Evolutionary conservation across 2,329 filamentous ascomycete species (phyloP), one percentile per base, ranked within the genome.

Genomic region (Cladosporium sphaerospermum): DNA sequence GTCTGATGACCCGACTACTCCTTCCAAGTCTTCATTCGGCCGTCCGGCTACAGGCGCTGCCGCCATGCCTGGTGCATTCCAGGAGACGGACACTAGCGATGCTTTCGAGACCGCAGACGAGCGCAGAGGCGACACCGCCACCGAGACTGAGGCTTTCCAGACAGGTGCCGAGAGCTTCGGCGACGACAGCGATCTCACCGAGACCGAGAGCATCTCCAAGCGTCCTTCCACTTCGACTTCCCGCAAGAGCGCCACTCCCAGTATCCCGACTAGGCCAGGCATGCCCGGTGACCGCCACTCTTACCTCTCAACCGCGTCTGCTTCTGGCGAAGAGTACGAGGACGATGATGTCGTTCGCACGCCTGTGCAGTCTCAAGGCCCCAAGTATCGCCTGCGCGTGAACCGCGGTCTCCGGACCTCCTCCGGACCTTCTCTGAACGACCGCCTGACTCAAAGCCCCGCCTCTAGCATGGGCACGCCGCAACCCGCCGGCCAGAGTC

Each of bases 121-220:
- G 70, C 83, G 83, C 28, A 43, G 45, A 14, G 52, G 45, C 13
- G 80, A 80, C 52, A 79, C 75, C 7, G 81, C 77, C 10, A 96
- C 89, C 0, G 64, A 64, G 71, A 95, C 90, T 9, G 92, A 97
- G 61, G 89, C 89, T 58, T 97, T 97, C 81, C 88, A 95, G 68
- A 96, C 92, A 3, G 90, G 88, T n/a, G 82, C 84, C 13, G 93
- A 97, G 66, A 83, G 77, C 56, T 72, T 84, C 51, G 78, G 78
- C 62, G 87, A 89, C 13, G 90, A 85, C 64, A 86, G 83, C 53
- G 89, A 89, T 56, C 75, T 87, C 45, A 95, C 90, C 1, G 92
- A 96, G 71, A 97, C 91, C 0, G 92, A 96, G 68, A 79, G 77
- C 50, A 74, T 32, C 23, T 28, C 13, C 14, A 36, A 39, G n/a